Evolutionary conservation across 106 monocot genomes (phyloP).

Genomic region (Platanthera guangdongensis): DNA sequence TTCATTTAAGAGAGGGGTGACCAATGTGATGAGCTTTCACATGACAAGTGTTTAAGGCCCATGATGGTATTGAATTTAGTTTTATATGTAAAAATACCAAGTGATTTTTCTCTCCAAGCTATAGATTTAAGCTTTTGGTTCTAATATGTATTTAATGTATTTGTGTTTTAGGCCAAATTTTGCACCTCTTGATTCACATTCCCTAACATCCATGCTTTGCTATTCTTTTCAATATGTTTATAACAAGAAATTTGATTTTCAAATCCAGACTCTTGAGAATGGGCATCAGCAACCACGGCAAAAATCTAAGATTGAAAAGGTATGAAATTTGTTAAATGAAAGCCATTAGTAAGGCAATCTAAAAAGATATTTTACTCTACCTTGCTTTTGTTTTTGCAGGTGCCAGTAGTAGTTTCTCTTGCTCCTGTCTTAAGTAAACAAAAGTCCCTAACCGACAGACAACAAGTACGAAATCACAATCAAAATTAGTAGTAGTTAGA

Average conservation of each 20-base stretch:
- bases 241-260: neutral
- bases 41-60: too few species aligned
- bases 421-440: slow-evolving; percentile 54
- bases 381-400: slow-evolving; percentile 30
- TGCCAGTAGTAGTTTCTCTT: slow-evolving; percentile 16
- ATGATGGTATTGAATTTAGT: too few species aligned
- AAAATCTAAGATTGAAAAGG: slow-evolving; percentile 27
- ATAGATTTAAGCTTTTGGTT: too few species aligned
- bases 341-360: neutral
- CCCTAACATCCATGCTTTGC: neutral
- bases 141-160: too few species aligned
- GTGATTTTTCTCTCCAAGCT: too few species aligned
- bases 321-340: slow-evolving; percentile 14
- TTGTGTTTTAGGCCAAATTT: too few species aligned
- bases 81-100: too few species aligned
- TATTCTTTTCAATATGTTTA: neutral
- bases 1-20: too few species aligned
- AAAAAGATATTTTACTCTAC: neutral
- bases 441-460: slow-evolving; percentile 74
- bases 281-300: slow-evolving; percentile 28
- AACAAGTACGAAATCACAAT: slow-evolving; percentile 46
- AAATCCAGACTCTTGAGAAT: slow-evolving; percentile 44
- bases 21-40: too few species aligned
- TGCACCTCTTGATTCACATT: too few species aligned
- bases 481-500: neutral